Percentiles rank a stretch among this genome's conserved stretches.
These are phyloP conservation scores for Orbilia brochopaga DNA, from an alignment of 2,329 filamentous ascomycete species.

Conservation along the genomic window DNA sequence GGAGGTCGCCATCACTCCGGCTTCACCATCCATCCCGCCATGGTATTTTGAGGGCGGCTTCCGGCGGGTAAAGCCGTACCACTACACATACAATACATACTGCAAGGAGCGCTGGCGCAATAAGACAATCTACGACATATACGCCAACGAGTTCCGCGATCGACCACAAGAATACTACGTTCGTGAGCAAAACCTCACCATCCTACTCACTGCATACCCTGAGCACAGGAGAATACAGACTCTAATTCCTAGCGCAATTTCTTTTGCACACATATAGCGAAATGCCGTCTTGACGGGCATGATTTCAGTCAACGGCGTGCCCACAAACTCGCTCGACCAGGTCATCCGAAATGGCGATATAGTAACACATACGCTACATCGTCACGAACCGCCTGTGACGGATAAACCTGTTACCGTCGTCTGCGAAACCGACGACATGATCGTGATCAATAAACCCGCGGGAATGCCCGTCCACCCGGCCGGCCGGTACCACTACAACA, in stretches of 20 bases:
- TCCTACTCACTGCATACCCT: not conserved
- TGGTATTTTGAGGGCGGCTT: slow-evolving; percentile 86
- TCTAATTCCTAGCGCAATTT: not conserved
- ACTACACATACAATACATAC: slow-evolving; percentile 92
- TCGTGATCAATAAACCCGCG: slow-evolving; percentile 96
- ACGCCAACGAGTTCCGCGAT: slow-evolving; percentile 89
- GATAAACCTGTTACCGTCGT: slow-evolving; percentile 79
- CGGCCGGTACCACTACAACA: slow-evolving; percentile 94
- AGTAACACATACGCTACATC: slow-evolving; percentile 89
- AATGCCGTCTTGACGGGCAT: slow-evolving; percentile 78
- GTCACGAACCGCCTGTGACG: slow-evolving; percentile 92
- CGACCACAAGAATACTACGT: slow-evolving; percentile 85
- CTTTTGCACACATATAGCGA: slow-evolving; percentile 60
- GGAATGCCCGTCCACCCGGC: slow-evolving; percentile 95
- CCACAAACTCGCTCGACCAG: slow-evolving; percentile 69
- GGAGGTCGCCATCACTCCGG: slow-evolving; percentile 26
- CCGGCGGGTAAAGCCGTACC: slow-evolving; percentile 82
- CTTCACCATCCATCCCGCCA: slow-evolving; percentile 59
- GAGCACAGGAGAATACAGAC: not conserved
- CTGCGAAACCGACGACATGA: slow-evolving; percentile 88
- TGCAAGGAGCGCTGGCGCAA: slow-evolving; percentile 94
- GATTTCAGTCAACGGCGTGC: slow-evolving; percentile 79
- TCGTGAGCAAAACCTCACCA: slow-evolving; percentile 55
- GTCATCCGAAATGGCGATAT: slow-evolving; percentile 86
- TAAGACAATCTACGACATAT: slow-evolving; percentile 81